Percentiles rank a stretch among this genome's conserved stretches.
phyloP scores from a whole-genome alignment of 2,329 filamentous ascomycete genomes.

The Hypoxylon sp. region DNA sequence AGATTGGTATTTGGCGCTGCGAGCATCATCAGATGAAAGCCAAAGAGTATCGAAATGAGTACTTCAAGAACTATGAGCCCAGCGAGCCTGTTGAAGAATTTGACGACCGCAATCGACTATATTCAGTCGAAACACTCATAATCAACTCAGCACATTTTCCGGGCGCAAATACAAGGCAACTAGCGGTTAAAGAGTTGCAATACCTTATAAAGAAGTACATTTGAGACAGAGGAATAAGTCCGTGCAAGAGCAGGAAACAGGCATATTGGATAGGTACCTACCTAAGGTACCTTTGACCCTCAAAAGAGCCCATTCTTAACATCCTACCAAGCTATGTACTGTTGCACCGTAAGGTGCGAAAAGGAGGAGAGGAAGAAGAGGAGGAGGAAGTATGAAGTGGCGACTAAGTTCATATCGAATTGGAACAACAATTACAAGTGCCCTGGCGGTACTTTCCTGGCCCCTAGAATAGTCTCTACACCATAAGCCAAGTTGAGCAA shows the following conservation, averaged over 20 bases:
- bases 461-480: constrained; percentile 25
- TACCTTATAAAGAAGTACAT: constrained; percentile 1
- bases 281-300: too few species aligned
- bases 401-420: too few species aligned
- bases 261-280: too few species aligned
- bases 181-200: constrained; percentile 6
- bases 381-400: too few species aligned
- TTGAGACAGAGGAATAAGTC: too few species aligned
- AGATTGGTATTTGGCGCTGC: constrained; percentile 43
- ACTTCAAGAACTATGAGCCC: constrained; percentile 42
- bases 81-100: constrained; percentile 47
- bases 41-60: constrained; percentile 41
- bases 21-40: constrained; percentile 39
- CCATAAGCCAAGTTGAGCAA: constrained; percentile 37
- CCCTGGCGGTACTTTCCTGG: constrained; percentile 22
- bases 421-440: not conserved
- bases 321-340: too few species aligned
- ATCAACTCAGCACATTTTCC: constrained; percentile 45
- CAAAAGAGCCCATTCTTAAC: too few species aligned
- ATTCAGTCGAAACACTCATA: constrained; percentile 45
- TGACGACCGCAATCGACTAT: constrained; percentile 49
- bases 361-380: too few species aligned
- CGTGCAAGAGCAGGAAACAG: too few species aligned
- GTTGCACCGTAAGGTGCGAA: too few species aligned
- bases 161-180: constrained; percentile 7